These are phyloP conservation scores for Nevesoporus exiguus DNA, from an alignment of 768 basidiomycete species.

Conservation along the genomic window DNA sequence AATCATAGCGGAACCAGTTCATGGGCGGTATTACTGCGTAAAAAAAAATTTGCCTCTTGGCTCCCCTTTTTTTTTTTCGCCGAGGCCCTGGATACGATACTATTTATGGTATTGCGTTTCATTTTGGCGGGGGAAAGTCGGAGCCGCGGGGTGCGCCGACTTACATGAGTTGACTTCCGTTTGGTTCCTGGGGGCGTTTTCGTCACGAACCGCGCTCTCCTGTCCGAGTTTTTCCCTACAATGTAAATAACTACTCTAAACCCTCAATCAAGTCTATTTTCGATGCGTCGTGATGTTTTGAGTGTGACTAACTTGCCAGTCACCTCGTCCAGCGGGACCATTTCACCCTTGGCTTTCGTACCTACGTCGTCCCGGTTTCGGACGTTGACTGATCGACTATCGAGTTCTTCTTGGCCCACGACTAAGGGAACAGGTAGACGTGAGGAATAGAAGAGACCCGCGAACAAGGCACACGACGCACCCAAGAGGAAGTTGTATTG, in stretches of 20 bases:
- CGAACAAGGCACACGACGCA: slow-evolving; percentile 35
- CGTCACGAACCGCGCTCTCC: background rate
- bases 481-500: slow-evolving; percentile 98
- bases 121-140: background rate
- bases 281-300: slow-evolving; percentile 54
- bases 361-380: slow-evolving; percentile 94
- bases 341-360: slow-evolving; percentile 76
- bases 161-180: background rate
- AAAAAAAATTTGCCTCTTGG: background rate
- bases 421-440: slow-evolving; percentile 45
- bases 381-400: slow-evolving; percentile 85
- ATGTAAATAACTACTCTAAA: slow-evolving; percentile 13
- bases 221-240: background rate
- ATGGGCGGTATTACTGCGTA: slow-evolving; percentile 32
- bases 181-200: background rate
- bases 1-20: slow-evolving; percentile 32
- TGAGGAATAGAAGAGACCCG: slow-evolving; percentile 1
- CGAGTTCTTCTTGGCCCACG: slow-evolving; percentile 83
- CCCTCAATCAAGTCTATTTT: slow-evolving; percentile 47
- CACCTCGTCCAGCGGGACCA: slow-evolving; percentile 68
- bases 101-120: background rate
- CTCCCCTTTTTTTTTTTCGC: background rate
- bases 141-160: too few species aligned
- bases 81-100: background rate
- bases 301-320: slow-evolving; percentile 66